A percentile compares a stretch with the other conserved stretches of the same genome.
phyloP scores from a whole-genome alignment of 1,284 basidiomycete genomes.

The Sporisorium iseilematis-ciliati region DNA sequence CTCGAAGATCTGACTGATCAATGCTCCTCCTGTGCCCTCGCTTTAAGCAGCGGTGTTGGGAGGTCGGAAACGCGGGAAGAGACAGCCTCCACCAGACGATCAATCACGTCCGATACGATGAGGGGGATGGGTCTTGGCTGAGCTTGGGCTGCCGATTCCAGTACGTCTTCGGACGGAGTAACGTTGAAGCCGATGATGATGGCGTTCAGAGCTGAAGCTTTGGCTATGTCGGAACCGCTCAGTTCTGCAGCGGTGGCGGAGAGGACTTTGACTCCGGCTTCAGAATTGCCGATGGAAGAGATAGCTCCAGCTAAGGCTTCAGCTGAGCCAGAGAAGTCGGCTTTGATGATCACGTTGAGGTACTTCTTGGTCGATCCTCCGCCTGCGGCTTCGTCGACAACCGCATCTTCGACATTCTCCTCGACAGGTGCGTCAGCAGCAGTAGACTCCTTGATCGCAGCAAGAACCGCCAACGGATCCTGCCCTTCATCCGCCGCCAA shows the following conservation, averaged over 20 bases:
- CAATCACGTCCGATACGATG: slow-evolving; percentile 65
- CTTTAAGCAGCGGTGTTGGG: slow-evolving; percentile 55
- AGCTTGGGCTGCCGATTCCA: slow-evolving; percentile 43
- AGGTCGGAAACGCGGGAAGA: slow-evolving; percentile 45
- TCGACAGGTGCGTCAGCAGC: slow-evolving; percentile 46
- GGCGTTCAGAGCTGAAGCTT: slow-evolving; percentile 85
- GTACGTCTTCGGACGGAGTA: slow-evolving; percentile 69
- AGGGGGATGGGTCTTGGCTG: slow-evolving; percentile 44
- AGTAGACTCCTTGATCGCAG: slow-evolving; percentile 18
- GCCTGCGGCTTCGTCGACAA: slow-evolving; percentile 65
- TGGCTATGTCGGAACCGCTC: slow-evolving; percentile 85
- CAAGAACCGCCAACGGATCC: slow-evolving; percentile 35
- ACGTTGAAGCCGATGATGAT: slow-evolving; percentile 92
- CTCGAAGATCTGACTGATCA: slow-evolving; percentile 63
- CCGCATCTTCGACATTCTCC: slow-evolving; percentile 54
- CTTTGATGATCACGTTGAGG: slow-evolving; percentile 82
- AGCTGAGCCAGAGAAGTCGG: slow-evolving; percentile 93
- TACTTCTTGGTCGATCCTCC: slow-evolving; percentile 61
- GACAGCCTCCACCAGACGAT: slow-evolving; percentile 65
- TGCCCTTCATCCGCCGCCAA: slow-evolving; percentile 42
- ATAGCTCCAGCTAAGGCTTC: slow-evolving; percentile 91
- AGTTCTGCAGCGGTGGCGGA: slow-evolving; percentile 88
- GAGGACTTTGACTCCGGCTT: slow-evolving; percentile 85
- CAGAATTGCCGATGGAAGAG: slow-evolving; percentile 87
- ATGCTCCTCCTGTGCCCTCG: slow-evolving; percentile 65